phyloP scores from a whole-genome alignment of 345 rosid genomes.

The Murraya koenigii region DNA sequence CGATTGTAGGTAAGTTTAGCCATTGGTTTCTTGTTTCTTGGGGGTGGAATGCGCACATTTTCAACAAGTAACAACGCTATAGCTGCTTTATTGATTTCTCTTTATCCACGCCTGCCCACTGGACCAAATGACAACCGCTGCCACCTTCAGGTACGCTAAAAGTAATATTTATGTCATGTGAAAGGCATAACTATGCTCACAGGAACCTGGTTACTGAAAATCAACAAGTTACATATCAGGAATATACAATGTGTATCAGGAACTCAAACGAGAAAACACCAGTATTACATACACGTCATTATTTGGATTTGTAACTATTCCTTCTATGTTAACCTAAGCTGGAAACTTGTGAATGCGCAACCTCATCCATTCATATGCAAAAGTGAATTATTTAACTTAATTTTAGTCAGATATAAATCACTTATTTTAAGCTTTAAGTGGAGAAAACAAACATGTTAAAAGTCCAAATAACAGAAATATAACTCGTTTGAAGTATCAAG shows the following conservation, averaged over 20 bases:
- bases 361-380: background rate
- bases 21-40: slow-evolving; percentile 92
- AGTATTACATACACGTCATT: background rate
- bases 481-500: too few relatives aligned
- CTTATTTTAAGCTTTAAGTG: too few relatives aligned
- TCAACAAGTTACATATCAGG: background rate
- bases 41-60: slow-evolving; percentile 92
- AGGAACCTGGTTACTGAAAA: background rate
- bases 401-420: too few relatives aligned
- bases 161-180: background rate
- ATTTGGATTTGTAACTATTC: background rate
- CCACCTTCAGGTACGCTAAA: slow-evolving; percentile 85
- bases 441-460: too few relatives aligned
- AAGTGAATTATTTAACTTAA: too few relatives aligned
- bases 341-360: background rate
- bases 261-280: background rate
- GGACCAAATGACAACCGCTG: slow-evolving; percentile 99
- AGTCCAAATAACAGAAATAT: too few relatives aligned
- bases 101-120: slow-evolving; percentile 89
- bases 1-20: slow-evolving; percentile 82
- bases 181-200: background rate
- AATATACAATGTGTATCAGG: background rate
- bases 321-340: background rate
- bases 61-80: slow-evolving; percentile 79
- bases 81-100: slow-evolving; percentile 83